Base-by-base conservation (phyloP, 768 basidiomycete genomes). In the Cyclocybe aegerita region DNA sequence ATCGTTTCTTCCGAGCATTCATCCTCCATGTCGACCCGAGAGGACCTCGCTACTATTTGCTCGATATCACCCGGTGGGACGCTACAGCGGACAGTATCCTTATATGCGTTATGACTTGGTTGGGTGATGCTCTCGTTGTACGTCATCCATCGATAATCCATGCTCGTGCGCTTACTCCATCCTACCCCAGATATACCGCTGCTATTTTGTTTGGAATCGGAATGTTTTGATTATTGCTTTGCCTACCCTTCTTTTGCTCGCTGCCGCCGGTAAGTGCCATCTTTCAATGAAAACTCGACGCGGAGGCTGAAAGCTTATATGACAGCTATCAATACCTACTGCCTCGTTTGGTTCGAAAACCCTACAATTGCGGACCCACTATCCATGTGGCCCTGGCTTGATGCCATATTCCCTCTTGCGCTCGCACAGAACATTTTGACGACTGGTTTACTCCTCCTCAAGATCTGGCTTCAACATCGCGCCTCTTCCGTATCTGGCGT, bases 361-460 rank as follows among this genome's bases (percentile, higher is more conserved):
- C 59, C 1, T 49, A 44, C 29, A 38, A 42, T 9, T 37, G 48
- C 9, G 39, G 31, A 1, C 35, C 37, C 11, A 52, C 53, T 9
- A 42, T 53, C 37, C 14, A 46, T 54, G 23, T 44, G 16, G 17
- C 49, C 42, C 7, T 60, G 39, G 46, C 55, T 67, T 39, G 56
- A 56, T 14, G 52, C 60, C 9, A 61, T 67, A 14, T 67, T 61
- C 51, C 66, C 66, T 1, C 38, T 65, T 7, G 54, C 57, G 6
- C 56, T 67, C 41, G 55, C 56, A 1, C 63, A 68, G 49, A 68
- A 68, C 43, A 36, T 65, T 17, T 49, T 68, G 9, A 65, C 66
- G 1, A 68, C 66, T 0, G 58, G 63, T 9, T 48, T 68, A 9
- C 65, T 68, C n/a, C 47, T 57, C 29, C 55, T 60, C 51, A 64